A percentile compares a stretch with the other conserved stretches of the same genome.
These are phyloP conservation scores for Amanita pallidorosea DNA, from an alignment of 768 basidiomycete genomes.

Conservation along the genomic window DNA sequence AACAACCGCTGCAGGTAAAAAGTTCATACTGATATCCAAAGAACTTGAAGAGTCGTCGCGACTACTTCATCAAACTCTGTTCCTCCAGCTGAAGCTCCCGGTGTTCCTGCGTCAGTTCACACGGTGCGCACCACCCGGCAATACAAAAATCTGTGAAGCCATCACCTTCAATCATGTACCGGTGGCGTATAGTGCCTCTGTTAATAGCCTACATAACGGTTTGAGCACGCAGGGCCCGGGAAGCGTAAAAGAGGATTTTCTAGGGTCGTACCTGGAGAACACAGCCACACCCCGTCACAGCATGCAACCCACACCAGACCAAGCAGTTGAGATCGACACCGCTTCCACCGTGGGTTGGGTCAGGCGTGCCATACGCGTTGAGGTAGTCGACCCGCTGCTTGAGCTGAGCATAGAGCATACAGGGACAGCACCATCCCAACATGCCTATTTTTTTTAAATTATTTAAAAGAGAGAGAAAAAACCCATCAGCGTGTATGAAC, in stretches of 20 bases:
- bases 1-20: not conserved
- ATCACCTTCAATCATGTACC: slow-evolving; percentile 37
- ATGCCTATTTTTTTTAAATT: slow-evolving; percentile 15
- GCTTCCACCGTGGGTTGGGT: slow-evolving; percentile 24
- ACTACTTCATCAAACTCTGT: slow-evolving; percentile 11
- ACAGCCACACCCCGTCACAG: slow-evolving; percentile 17
- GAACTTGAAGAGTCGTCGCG: too few species aligned
- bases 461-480: not conserved
- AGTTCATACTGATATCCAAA: too few species aligned
- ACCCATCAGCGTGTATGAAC: not conserved
- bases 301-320: slow-evolving; percentile 26
- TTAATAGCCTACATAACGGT: slow-evolving; percentile 9
- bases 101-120: slow-evolving; percentile 31
- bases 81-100: slow-evolving; percentile 32
- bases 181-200: slow-evolving; percentile 26
- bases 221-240: not conserved
- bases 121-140: slow-evolving; percentile 27
- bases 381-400: slow-evolving; percentile 31
- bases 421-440: slow-evolving; percentile 30
- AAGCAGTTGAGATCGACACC: slow-evolving; percentile 13
- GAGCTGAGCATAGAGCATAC: slow-evolving; percentile 28
- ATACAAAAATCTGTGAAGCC: slow-evolving; percentile 27
- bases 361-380: slow-evolving; percentile 20
- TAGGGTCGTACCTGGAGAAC: slow-evolving; percentile 25
- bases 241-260: too few species aligned